Evolutionary conservation across 208 protist species (phyloP).

Genomic region (Leishmania arabica): DNA sequence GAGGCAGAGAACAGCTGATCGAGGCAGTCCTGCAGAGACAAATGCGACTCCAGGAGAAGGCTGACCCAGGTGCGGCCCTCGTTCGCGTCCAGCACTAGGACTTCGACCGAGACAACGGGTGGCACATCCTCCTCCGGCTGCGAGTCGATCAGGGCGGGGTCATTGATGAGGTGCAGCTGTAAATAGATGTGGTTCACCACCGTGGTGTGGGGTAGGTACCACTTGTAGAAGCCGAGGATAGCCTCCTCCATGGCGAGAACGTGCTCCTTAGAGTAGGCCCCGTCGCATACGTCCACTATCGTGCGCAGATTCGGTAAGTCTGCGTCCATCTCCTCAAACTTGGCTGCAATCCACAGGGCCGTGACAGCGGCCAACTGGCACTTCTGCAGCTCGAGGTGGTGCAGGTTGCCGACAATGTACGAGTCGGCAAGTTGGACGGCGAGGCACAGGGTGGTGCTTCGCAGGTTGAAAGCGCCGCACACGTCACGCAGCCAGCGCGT

Average conservation of each 20-base stretch:
- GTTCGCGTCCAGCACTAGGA: slow-evolving; percentile 48
- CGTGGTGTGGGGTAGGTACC: slow-evolving; percentile 82
- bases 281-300: slow-evolving; percentile 82
- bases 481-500: slow-evolving; percentile 84
- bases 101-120: slow-evolving; percentile 26
- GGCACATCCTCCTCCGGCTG: slow-evolving; percentile 14
- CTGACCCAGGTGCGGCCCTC: slow-evolving; percentile 36
- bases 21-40: slow-evolving; percentile 46
- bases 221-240: slow-evolving; percentile 78
- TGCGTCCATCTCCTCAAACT: slow-evolving; percentile 85
- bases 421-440: slow-evolving; percentile 83
- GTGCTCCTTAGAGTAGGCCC: slow-evolving; percentile 56
- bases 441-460: slow-evolving; percentile 81
- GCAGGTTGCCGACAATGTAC: slow-evolving; percentile 62
- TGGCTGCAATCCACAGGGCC: slow-evolving; percentile 79
- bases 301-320: slow-evolving; percentile 62
- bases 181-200: slow-evolving; percentile 84
- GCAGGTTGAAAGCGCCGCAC: slow-evolving; percentile 73
- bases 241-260: slow-evolving; percentile 82
- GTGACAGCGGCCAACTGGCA: slow-evolving; percentile 85
- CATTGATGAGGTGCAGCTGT: slow-evolving; percentile 74
- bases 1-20: slow-evolving; percentile 51
- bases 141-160: slow-evolving; percentile 42
- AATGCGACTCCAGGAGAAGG: slow-evolving; percentile 27
- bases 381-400: slow-evolving; percentile 55